Evolutionary conservation across 495 filamentous ascomycete genomes (phyloP), one percentile per base, ranked within the genome.

Genomic region (Thozetella sp.): DNA sequence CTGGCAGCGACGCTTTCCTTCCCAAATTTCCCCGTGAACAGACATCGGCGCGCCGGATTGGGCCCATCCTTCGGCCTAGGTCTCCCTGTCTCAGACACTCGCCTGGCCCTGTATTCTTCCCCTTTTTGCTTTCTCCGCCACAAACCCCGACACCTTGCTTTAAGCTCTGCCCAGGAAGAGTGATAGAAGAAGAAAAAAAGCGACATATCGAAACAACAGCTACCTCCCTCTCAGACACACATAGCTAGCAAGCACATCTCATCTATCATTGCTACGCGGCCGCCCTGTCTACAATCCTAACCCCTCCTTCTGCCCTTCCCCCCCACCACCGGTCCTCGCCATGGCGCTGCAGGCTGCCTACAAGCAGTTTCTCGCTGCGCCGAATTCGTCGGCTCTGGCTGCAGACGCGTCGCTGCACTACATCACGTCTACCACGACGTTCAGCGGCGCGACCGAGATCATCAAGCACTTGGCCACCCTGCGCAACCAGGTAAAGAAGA

Each of bases 341-440:
- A 74, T 72, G 69, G 65, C 69, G 59, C 45, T 73, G 54, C 68
- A 73, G 55, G 59, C 71, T 55, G 66, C 82, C 56, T 98, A 98
- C 80, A 80, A 88, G 80, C 82, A 83, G 70, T 97, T 93, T 73
- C 84, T 97, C 52, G 83, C 84, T 67, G 80, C 83, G 59, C 91
- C 92, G 55, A 86, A 77, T 67, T 66, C 87, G 53, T 81, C 82
- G 43, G 79, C 83, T 19, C 79, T 98, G 65, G 83, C 88, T 51
- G 73, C 80, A 52, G 80, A 90, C 73, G 89, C 91, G 58, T 86
- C 93, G 43, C 79, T 96, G 67, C 86, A 94, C 77, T 99, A 98
- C 79, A 90, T 98, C 71, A 90, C 95, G 51, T 94, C 92, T n/a
- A 87, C 92, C 26, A 90, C 89, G 27, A 87, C 85, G 60, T 75